A percentile compares a stretch with the other conserved stretches of the same genome.
Evolutionary conservation across 2,329 filamentous ascomycete species (phyloP).

Genomic region (Domatiomyces catenatus): DNA sequence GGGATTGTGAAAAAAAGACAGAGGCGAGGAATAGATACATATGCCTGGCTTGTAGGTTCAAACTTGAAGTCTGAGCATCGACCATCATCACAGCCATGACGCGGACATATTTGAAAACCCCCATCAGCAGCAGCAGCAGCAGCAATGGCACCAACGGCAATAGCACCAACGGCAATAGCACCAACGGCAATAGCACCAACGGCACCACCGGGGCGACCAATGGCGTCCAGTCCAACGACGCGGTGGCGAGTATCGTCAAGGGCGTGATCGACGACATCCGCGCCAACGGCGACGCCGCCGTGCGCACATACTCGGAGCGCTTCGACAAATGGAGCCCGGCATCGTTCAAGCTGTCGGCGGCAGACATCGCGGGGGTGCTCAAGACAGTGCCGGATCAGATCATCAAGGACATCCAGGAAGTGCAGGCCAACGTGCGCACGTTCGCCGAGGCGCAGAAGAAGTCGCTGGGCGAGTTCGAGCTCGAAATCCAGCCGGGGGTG

Average conservation of each 20-base stretch:
- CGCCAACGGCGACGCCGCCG: constrained; percentile 33
- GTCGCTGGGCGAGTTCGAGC: constrained; percentile 35
- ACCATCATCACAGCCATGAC: too few species aligned
- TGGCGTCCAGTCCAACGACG: not conserved
- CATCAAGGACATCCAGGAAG: constrained; percentile 39
- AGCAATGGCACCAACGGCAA: too few species aligned
- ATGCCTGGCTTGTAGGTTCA: too few species aligned
- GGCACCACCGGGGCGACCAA: not conserved
- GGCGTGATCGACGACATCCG: constrained; percentile 35
- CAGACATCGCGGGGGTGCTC: constrained; percentile 33
- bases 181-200: too few species aligned
- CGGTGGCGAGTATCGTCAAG: constrained; percentile 26
- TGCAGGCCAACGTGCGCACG: constrained; percentile 34
- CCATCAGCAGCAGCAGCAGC: too few species aligned
- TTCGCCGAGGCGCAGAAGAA: constrained; percentile 36
- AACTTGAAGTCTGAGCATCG: too few species aligned
- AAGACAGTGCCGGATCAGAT: constrained; percentile 31
- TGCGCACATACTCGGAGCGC: constrained; percentile 35
- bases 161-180: too few species aligned
- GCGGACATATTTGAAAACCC: constrained; percentile 1
- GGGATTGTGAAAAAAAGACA: too few species aligned
- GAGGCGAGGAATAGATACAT: too few species aligned
- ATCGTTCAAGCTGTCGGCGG: constrained; percentile 33
- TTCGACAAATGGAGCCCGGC: constrained; percentile 40
- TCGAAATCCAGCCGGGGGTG: constrained; percentile 37